phyloP scores from a whole-genome alignment of 805 yeast genomes.

The Metschnikowia reukaufii region DNA sequence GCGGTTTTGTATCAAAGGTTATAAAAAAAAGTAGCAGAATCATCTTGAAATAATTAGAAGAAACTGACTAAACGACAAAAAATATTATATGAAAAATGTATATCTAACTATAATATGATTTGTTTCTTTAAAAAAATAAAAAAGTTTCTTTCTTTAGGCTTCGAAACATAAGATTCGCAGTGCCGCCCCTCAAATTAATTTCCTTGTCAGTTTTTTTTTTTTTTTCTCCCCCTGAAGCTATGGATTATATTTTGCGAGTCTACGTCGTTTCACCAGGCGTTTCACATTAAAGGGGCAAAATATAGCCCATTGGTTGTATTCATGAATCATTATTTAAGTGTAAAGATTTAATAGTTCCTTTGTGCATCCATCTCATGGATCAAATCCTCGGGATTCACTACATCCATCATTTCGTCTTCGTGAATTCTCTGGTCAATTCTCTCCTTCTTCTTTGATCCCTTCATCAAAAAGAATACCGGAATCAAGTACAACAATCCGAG shows the following conservation, averaged over 20 bases:
- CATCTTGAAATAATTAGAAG: too few species aligned
- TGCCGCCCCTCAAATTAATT: too few species aligned
- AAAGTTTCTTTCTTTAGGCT: too few species aligned
- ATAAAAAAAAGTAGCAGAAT: too few species aligned
- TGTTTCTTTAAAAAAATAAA: too few species aligned
- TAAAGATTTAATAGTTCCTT: slow-evolving; percentile 20
- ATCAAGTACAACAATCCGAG: slow-evolving; percentile 42
- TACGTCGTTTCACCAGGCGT: not conserved
- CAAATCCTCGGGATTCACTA: slow-evolving; percentile 44
- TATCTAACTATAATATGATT: too few species aligned
- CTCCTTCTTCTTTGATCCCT: slow-evolving; percentile 23
- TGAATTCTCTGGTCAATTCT: slow-evolving; percentile 35
- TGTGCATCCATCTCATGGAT: slow-evolving; percentile 47
- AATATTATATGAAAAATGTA: too few species aligned
- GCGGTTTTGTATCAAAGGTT: too few species aligned
- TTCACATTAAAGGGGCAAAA: not conserved
- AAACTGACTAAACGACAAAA: too few species aligned
- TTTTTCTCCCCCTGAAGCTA: too few species aligned
- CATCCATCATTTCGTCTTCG: slow-evolving; percentile 45
- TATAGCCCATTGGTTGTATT: not conserved
- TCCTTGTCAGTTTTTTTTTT: too few species aligned
- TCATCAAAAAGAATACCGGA: slow-evolving; percentile 39
- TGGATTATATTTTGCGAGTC: not conserved
- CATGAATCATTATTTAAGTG: slow-evolving; percentile 6
- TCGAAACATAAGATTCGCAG: too few species aligned